Percentiles rank a stretch among this genome's conserved stretches.
These are phyloP conservation scores for Clavariopsis aquatica DNA, from an alignment of 495 filamentous ascomycete genomes.

Conservation along the genomic window DNA sequence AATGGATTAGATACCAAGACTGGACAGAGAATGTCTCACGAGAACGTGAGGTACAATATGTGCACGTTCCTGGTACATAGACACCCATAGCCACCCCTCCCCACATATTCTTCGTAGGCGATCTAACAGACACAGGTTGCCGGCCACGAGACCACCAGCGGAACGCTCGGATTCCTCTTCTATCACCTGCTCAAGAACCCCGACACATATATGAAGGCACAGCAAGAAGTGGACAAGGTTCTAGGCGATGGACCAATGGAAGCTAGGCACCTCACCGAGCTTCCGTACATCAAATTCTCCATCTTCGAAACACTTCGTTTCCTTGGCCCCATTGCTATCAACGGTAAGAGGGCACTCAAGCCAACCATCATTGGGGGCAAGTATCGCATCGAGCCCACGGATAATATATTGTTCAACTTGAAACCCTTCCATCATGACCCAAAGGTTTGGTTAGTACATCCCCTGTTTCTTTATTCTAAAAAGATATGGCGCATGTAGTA, in stretches of 20 bases:
- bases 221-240: slow-evolving; percentile 31
- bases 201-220: slow-evolving; percentile 15
- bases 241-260: slow-evolving; percentile 22
- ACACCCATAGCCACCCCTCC: no score
- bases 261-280: slow-evolving; percentile 8
- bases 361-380: slow-evolving; percentile 14
- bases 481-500: no score
- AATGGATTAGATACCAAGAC: slow-evolving; percentile 66
- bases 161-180: slow-evolving; percentile 28
- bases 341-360: slow-evolving; percentile 21
- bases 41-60: slow-evolving; percentile 68
- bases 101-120: no score
- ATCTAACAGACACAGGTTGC: neutral
- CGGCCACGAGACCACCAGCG: slow-evolving; percentile 70
- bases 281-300: slow-evolving; percentile 17
- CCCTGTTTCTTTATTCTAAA: no score
- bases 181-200: slow-evolving; percentile 30
- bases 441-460: slow-evolving; percentile 9
- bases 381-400: slow-evolving; percentile 7
- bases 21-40: slow-evolving; percentile 61
- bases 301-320: slow-evolving; percentile 29
- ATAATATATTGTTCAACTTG: slow-evolving; percentile 10
- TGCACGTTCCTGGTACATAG: slow-evolving; percentile 64
- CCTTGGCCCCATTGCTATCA: slow-evolving; percentile 16
- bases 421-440: slow-evolving; percentile 25